phyloP scores from a whole-genome alignment of 164 flowering plant species.

The Houttuynia cordata region DNA sequence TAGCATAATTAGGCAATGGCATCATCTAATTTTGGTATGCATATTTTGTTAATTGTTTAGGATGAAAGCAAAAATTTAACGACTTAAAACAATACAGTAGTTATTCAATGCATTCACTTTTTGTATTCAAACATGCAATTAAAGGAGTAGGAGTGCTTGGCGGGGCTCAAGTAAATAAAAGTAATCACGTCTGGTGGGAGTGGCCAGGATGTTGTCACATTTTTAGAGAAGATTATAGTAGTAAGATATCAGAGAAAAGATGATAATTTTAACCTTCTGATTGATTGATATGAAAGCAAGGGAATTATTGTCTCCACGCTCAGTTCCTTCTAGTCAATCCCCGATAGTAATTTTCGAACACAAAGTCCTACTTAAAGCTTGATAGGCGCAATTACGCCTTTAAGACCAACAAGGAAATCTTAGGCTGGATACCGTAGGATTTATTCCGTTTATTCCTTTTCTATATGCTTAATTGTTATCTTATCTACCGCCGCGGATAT shows the following conservation, averaged over 20 bases:
- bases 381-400: background rate
- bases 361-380: background rate
- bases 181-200: background rate
- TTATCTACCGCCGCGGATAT: background rate
- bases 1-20: too few relatives aligned
- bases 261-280: slow-evolving; percentile 5
- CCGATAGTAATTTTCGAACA: background rate
- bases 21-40: too few relatives aligned
- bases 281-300: slow-evolving; percentile 10
- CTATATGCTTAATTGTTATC: background rate
- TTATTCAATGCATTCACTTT: background rate
- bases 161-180: background rate
- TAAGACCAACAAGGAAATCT: background rate
- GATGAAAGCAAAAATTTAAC: too few relatives aligned
- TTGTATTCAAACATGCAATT: background rate
- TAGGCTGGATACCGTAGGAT: background rate
- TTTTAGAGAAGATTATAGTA: background rate
- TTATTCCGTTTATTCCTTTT: background rate
- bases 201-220: background rate
- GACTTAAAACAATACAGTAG: background rate
- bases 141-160: background rate
- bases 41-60: too few relatives aligned
- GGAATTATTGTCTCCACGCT: background rate
- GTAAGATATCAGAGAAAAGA: background rate
- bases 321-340: background rate